These are phyloP conservation scores for Apiosordaria backusii DNA, from an alignment of 495 filamentous ascomycete genomes.

Conservation along the genomic window DNA sequence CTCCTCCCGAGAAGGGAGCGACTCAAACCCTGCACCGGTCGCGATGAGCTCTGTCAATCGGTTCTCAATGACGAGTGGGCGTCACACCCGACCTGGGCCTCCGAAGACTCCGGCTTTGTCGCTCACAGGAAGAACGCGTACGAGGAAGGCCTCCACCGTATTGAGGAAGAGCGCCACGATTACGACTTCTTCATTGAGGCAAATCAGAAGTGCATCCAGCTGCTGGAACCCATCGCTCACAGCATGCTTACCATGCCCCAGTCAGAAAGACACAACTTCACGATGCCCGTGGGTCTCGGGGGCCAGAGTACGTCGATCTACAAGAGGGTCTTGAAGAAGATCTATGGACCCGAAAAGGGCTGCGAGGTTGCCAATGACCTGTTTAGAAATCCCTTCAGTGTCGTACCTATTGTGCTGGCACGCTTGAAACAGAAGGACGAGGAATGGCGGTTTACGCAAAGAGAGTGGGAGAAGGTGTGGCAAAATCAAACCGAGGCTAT, in stretches of 20 bases:
- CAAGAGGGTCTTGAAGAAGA: constrained; percentile 94
- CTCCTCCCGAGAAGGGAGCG: constrained; percentile 85
- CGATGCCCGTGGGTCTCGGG: constrained; percentile 76
- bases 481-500: constrained; percentile 85
- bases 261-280: constrained; percentile 67
- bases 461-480: constrained; percentile 99
- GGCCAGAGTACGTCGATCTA: constrained; percentile 95
- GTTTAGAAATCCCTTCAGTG: constrained; percentile 72
- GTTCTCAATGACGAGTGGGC: constrained; percentile 99
- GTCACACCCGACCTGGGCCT: constrained; percentile 98
- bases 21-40: constrained; percentile 81
- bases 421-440: constrained; percentile 91
- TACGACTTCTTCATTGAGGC: constrained; percentile 98
- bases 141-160: constrained; percentile 89
- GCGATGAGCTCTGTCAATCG: constrained; percentile 85
- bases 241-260: constrained; percentile 72
- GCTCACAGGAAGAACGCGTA: constrained; percentile 93
- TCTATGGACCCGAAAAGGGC: constrained; percentile 86
- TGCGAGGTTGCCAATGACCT: constrained; percentile 77
- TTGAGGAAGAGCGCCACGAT: constrained; percentile 97
- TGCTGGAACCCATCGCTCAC: constrained; percentile 89
- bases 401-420: constrained; percentile 80
- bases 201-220: constrained; percentile 85
- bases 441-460: constrained; percentile 93
- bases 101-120: constrained; percentile 96